Percentiles rank a stretch among this genome's conserved stretches.
Conservation (phyloP, 768 basidiomycete species). For the Punctularia strigosozonata region DNA sequence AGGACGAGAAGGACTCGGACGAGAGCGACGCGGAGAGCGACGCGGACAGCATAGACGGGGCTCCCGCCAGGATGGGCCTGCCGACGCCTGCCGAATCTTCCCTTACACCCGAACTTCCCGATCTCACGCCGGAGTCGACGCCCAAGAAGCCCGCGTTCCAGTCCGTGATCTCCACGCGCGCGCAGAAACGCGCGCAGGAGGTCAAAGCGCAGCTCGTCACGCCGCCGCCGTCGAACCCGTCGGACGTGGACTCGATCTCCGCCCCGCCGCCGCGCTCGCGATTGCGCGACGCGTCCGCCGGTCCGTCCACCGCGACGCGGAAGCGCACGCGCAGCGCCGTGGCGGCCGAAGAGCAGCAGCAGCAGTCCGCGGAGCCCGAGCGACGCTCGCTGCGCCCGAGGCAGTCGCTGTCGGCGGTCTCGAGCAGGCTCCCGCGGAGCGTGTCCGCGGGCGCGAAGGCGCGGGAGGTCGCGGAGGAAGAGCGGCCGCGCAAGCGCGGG, state of each 20-base stretch:
- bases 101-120: conserved; percentile 31
- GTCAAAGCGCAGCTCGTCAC: conserved; percentile 29
- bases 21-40: conserved; percentile 40
- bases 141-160: conserved; percentile 23
- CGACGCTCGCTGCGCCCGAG: too few species aligned
- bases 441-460: too few species aligned
- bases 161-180: conserved; percentile 48
- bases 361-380: too few species aligned
- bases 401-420: too few species aligned
- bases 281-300: conserved; percentile 2
- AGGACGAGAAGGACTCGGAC: conserved; percentile 48
- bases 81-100: conserved; percentile 19
- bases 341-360: too few species aligned
- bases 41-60: too few species aligned
- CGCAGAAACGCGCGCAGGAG: conserved; percentile 32
- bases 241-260: conserved; percentile 30
- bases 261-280: conserved; percentile 15
- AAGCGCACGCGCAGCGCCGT: too few species aligned
- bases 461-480: too few species aligned
- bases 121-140: conserved; percentile 22
- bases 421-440: too few species aligned
- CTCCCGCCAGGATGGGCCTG: too few species aligned
- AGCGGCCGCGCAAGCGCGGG: too few species aligned
- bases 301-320: background rate
- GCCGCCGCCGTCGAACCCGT: conserved; percentile 35